Base-by-base conservation (phyloP, 2,329 filamentous ascomycete species). In the Aspergillus caelatus region DNA sequence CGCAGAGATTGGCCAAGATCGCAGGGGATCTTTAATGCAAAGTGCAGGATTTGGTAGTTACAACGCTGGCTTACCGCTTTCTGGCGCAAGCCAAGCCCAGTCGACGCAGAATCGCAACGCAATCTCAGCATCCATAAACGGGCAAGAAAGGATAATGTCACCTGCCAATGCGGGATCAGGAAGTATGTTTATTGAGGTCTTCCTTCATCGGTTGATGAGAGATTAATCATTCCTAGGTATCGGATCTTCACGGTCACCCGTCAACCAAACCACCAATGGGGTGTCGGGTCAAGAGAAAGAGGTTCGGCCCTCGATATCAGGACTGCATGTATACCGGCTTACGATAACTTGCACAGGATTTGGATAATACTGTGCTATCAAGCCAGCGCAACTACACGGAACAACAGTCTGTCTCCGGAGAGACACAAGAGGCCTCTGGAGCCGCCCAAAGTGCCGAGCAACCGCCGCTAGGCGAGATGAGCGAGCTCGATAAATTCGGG, bases 401-500 rank as follows among this genome's bases (percentile, higher is more conserved):
- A 63, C 76, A 79, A 63, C 72, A 80, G 64, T 78, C 77, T 78
- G 66, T 63, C 62, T 55, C 69, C 56, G 71, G 70, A 28, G 77
- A 80, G 30, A 69, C 66, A 9, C 75, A 78, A 61, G 79, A 81
- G 32, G 66, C 75, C 34, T 63, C 76, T 36, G 70, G 66, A 55
- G 69, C 73, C 57, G 63, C 70, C 36, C 72, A 77, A 67, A 78
- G 71, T 60, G 71, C 71, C 43, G 78, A 80, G 58, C 77, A 79
- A 63, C 74, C 74, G 54, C 75, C 79, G 60, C 73, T 86, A 36
- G 79, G 82, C 12, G 84, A 88, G 60, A 88, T 89, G 85, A 84
- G 81, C 50, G 85, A 88, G 59, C 74, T 82, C 43, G 87, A 89
- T 70, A 83, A 83, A 64, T 89, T 84, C 67, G 87, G 88, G 9